Conservation (phyloP, 352 stramenopile species). For the Phytopythium litorale region DNA sequence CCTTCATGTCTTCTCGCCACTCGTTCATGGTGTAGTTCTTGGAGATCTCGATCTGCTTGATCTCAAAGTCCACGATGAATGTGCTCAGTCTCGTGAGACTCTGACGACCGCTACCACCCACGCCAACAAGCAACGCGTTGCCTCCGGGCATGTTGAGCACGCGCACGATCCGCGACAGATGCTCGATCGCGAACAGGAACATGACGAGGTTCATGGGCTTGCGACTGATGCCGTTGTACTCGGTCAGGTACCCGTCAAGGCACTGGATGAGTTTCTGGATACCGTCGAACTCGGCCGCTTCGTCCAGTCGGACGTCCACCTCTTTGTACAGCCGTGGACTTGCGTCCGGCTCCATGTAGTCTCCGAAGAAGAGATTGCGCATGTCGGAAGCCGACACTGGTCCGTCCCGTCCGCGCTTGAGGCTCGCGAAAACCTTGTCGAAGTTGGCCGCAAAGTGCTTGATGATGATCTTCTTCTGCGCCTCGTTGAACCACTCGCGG, state of each 20-base stretch:
- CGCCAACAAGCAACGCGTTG: slow-evolving; percentile 91
- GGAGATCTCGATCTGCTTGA: slow-evolving; percentile 94
- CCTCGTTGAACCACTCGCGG: slow-evolving; percentile 90
- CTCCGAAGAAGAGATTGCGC: slow-evolving; percentile 92
- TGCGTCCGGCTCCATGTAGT: slow-evolving; percentile 86
- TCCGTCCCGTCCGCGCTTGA: slow-evolving; percentile 73
- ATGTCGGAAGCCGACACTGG: slow-evolving; percentile 75
- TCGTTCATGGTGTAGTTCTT: slow-evolving; percentile 94
- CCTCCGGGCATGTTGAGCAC: slow-evolving; percentile 94
- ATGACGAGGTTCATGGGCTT: slow-evolving; percentile 96
- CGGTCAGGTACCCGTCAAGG: slow-evolving; percentile 86
- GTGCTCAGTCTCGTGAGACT: slow-evolving; percentile 90
- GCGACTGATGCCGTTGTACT: slow-evolving; percentile 92
- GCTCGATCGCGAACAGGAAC: slow-evolving; percentile 96
- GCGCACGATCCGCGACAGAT: slow-evolving; percentile 89
- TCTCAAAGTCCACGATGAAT: slow-evolving; percentile 92
- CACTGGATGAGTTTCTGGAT: slow-evolving; percentile 79
- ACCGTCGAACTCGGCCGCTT: slow-evolving; percentile 56
- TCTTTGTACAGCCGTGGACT: slow-evolving; percentile 78
- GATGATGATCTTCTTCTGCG: slow-evolving; percentile 84
- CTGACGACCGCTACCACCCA: slow-evolving; percentile 91
- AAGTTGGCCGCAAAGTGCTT: slow-evolving; percentile 89
- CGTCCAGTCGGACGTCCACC: slow-evolving; percentile 61
- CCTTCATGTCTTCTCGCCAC: slow-evolving; percentile 95
- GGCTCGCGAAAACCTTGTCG: slow-evolving; percentile 79